Evolutionary conservation across 768 basidiomycete species (phyloP).

Genomic region (Russula virescens): DNA sequence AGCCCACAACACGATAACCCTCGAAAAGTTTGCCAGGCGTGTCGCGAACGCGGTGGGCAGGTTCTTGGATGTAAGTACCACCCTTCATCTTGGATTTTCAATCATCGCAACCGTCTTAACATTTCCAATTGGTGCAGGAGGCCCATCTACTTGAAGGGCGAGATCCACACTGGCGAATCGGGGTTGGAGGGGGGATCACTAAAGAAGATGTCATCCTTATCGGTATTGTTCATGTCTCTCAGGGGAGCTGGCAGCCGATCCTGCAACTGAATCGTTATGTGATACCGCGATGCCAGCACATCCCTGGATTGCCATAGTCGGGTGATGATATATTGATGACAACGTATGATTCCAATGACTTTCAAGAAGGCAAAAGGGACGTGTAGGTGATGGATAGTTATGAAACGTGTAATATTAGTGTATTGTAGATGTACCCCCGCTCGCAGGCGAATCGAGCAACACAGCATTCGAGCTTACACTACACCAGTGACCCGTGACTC

Average conservation of each 20-base stretch:
- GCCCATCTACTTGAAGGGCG: neutral
- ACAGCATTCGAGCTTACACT: too few species aligned
- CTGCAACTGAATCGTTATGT: constrained; percentile 13
- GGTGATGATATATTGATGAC: too few species aligned
- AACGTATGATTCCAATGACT: too few species aligned
- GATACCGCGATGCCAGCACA: neutral
- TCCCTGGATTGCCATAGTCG: neutral
- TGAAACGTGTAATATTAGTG: too few species aligned
- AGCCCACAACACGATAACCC: neutral
- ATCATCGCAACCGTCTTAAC: too few species aligned
- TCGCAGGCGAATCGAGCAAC: too few species aligned
- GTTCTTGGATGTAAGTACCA: constrained; percentile 2
- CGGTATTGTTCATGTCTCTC: constrained; percentile 10
- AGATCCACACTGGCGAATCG: neutral
- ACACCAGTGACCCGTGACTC: too few species aligned
- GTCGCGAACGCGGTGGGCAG: constrained; percentile 2
- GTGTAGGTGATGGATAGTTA: too few species aligned
- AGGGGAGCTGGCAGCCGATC: constrained; percentile 20
- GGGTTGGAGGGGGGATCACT: neutral
- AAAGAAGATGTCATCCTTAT: neutral
- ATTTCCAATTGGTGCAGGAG: neutral
- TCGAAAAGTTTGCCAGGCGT: constrained; percentile 7
- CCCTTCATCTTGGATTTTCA: neutral
- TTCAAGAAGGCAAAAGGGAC: neutral
- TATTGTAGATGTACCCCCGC: too few species aligned